phyloP scores from a whole-genome alignment of 1,284 basidiomycete genomes.

The Cryptococcus sp. region DNA sequence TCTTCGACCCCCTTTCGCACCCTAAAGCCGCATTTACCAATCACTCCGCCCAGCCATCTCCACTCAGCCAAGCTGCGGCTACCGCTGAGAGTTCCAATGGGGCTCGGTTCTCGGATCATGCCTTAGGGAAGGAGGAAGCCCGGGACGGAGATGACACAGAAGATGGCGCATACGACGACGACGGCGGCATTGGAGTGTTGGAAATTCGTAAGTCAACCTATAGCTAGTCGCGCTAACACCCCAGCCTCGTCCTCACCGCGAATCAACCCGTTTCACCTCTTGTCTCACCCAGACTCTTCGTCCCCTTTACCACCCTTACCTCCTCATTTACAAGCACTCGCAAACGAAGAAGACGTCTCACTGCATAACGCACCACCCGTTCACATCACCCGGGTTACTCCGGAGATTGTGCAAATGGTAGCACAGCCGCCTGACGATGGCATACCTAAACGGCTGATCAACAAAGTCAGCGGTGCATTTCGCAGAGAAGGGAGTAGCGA shows the following conservation, averaged over 20 bases:
- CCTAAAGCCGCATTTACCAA: constrained; percentile 20
- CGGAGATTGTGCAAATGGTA: constrained; percentile 33
- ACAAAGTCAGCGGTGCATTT: constrained; percentile 39
- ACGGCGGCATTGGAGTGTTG: constrained; percentile 8
- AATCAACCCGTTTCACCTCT: constrained; percentile 43
- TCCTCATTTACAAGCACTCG: constrained; percentile 27
- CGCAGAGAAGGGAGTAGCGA: constrained; percentile 15
- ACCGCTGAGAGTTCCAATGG: constrained; percentile 12
- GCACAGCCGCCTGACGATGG: constrained; percentile 15
- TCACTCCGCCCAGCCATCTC: constrained; percentile 10
- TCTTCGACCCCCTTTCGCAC: constrained; percentile 12
- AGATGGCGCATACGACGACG: background rate
- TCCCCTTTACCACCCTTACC: constrained; percentile 29
- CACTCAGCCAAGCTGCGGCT: background rate
- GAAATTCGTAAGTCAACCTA: constrained; percentile 12
- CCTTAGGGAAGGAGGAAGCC: background rate
- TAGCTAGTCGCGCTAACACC: background rate
- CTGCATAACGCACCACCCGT: constrained; percentile 20
- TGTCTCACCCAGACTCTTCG: constrained; percentile 29
- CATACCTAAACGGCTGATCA: constrained; percentile 24
- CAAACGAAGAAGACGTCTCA: constrained; percentile 8
- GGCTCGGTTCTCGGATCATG: constrained; percentile 11
- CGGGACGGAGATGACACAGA: background rate
- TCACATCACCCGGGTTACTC: constrained; percentile 44
- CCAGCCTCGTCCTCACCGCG: constrained; percentile 21